Evolutionary conservation across 306 rosid genomes (phyloP).

Genomic region (Rosa persica): DNA sequence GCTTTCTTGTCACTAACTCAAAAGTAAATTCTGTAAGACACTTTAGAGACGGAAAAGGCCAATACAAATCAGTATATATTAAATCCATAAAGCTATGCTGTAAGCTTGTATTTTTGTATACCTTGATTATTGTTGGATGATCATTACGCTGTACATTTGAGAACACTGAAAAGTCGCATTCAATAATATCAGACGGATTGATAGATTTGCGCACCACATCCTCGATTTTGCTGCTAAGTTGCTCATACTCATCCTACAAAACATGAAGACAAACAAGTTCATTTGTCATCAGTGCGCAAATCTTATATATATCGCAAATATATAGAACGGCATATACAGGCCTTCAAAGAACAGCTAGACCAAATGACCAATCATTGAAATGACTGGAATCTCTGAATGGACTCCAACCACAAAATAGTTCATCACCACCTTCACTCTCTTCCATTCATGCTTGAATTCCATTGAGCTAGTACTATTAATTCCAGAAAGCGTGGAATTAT

Average conservation of each 20-base stretch:
- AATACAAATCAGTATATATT: background rate
- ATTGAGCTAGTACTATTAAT: background rate
- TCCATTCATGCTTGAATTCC: constrained; percentile 27
- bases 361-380: background rate
- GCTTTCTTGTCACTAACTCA: background rate
- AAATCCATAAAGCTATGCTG: background rate
- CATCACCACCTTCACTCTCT: constrained; percentile 42
- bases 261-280: background rate
- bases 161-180: constrained; percentile 40
- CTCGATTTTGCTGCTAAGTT: constrained; percentile 37
- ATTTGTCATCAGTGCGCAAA: background rate
- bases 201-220: constrained; percentile 26
- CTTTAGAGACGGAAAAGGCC: background rate
- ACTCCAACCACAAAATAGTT: background rate
- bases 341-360: background rate
- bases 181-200: background rate
- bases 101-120: background rate
- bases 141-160: constrained; percentile 27
- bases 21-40: background rate
- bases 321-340: no score
- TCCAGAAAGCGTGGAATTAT: background rate
- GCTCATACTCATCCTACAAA: constrained; percentile 56
- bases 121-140: constrained; percentile 67
- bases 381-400: background rate
- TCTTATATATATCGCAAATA: background rate